Percentiles rank a stretch among this genome's conserved stretches.
Evolutionary conservation across 441 rosid genomes (phyloP).

Genomic region (Corymbia calophylla): DNA sequence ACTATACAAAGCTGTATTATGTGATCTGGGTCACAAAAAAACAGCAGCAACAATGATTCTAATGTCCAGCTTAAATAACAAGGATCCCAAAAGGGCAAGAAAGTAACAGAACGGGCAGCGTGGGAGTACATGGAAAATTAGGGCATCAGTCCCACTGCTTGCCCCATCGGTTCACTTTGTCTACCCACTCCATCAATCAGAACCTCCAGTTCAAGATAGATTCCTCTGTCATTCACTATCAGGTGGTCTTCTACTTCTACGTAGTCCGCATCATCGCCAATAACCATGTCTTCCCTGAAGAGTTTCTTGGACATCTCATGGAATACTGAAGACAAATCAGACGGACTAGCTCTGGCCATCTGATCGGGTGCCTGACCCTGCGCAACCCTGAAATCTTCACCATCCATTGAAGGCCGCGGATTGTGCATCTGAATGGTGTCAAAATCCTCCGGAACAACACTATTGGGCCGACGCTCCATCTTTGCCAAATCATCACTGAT

Average conservation of each 20-base stretch:
- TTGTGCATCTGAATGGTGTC: not conserved
- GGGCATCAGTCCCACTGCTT: conserved; percentile 3
- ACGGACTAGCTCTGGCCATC: not conserved
- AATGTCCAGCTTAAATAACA: not conserved
- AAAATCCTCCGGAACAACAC: not conserved
- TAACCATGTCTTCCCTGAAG: conserved; percentile 9
- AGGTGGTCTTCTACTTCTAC: conserved; percentile 7
- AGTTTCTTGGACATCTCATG: conserved; percentile 23
- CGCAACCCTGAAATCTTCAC: not conserved
- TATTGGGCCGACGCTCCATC: not conserved
- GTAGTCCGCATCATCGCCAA: not conserved
- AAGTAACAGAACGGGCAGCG: not conserved
- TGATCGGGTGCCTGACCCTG: not conserved
- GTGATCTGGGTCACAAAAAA: not conserved
- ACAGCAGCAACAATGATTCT: not conserved
- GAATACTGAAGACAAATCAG: conserved; percentile 14
- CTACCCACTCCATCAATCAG: conserved; percentile 33
- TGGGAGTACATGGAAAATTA: not conserved
- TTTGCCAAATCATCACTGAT: not conserved
- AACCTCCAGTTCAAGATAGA: conserved; percentile 50
- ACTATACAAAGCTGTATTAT: not conserved
- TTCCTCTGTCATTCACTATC: conserved; percentile 20
- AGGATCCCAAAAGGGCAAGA: not conserved
- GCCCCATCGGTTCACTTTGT: conserved; percentile 19
- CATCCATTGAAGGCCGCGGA: not conserved